Evolutionary conservation across 805 yeast species (phyloP).

Genomic region (Brettanomyces nanus): DNA sequence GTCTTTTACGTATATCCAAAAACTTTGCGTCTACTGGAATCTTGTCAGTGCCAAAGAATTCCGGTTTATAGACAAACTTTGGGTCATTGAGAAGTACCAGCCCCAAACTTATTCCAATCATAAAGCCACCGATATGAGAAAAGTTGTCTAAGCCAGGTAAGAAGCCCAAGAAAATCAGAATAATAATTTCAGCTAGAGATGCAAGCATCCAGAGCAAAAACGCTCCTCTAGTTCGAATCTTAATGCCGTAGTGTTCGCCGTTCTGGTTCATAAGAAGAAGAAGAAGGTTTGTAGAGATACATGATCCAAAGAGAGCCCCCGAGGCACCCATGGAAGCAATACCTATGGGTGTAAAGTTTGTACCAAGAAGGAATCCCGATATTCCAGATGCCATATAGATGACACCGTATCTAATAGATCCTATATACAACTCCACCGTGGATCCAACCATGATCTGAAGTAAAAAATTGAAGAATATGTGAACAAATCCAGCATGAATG

Average conservation of each 20-base stretch:
- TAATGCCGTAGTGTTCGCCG: slow-evolving; percentile 32
- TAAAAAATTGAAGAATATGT: slow-evolving; percentile 53
- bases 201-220: slow-evolving; percentile 39
- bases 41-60: neutral
- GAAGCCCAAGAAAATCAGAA: slow-evolving; percentile 55
- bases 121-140: slow-evolving; percentile 69
- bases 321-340: slow-evolving; percentile 63
- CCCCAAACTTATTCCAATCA: slow-evolving; percentile 47
- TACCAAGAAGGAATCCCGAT: slow-evolving; percentile 59
- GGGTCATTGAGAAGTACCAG: slow-evolving; percentile 50
- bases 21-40: slow-evolving; percentile 2
- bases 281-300: slow-evolving; percentile 50
- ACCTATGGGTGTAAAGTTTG: slow-evolving; percentile 62
- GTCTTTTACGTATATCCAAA: slow-evolving; percentile 24
- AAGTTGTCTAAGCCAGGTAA: slow-evolving; percentile 72
- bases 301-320: slow-evolving; percentile 61
- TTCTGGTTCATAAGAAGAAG: slow-evolving; percentile 44
- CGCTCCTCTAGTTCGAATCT: slow-evolving; percentile 26
- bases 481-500: slow-evolving; percentile 67
- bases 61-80: slow-evolving; percentile 24
- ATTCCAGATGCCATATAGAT: slow-evolving; percentile 57
- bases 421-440: slow-evolving; percentile 49
- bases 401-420: slow-evolving; percentile 42
- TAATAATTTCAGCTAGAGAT: slow-evolving; percentile 48
- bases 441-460: slow-evolving; percentile 56